Percentiles rank a stretch among this genome's conserved stretches.
These are phyloP conservation scores for Chlorella variabilis DNA, from an alignment of 163 green algal genomes.

Conservation along the genomic window DNA sequence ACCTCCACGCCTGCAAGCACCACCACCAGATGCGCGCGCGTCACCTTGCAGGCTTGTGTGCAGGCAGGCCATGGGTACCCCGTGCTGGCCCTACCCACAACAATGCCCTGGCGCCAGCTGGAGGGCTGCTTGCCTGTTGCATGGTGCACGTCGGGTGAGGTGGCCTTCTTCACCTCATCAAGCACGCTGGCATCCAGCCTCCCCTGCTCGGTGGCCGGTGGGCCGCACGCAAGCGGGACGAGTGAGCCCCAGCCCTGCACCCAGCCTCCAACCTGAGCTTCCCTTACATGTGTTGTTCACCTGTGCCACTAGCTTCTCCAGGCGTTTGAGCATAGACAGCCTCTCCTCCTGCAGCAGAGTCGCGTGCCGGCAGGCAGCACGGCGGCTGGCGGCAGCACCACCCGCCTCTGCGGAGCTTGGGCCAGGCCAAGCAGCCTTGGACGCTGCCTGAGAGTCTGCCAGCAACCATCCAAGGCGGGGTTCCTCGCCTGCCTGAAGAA, in stretches of 20 bases:
- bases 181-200: conserved; percentile 39
- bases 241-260: no score
- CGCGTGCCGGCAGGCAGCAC: not conserved
- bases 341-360: conserved; percentile 41
- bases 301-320: conserved; percentile 54
- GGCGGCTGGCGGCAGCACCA: not conserved
- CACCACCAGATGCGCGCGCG: no score
- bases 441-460: no score
- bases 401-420: not conserved
- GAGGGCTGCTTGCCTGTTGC: not conserved
- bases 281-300: no score
- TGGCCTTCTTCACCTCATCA: conserved; percentile 14
- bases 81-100: no score
- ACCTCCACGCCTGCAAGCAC: conserved; percentile 20
- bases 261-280: no score
- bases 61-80: no score
- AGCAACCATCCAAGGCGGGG: not conserved
- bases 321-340: conserved; percentile 32
- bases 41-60: no score
- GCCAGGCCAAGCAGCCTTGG: not conserved
- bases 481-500: conserved; percentile 22
- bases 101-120: no score
- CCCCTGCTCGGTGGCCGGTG: no score
- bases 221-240: no score
- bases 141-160: conserved; percentile 11